Base-by-base conservation (phyloP, 169 alveolate species). In the Eimeria brunetti region DNA sequence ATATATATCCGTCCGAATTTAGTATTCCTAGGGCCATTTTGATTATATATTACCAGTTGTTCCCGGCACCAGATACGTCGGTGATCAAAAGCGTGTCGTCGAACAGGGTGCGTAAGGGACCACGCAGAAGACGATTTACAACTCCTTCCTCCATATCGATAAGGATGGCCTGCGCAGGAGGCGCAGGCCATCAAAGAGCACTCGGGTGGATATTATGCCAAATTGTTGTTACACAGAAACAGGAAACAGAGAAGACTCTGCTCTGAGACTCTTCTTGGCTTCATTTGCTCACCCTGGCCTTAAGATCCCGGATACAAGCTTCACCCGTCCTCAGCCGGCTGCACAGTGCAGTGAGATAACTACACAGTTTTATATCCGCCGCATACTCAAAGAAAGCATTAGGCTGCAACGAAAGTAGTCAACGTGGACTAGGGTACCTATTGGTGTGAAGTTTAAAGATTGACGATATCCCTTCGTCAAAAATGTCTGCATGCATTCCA, bases 81-180 rank as follows among this genome's bases (percentile, higher is more conserved):
- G 99, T 97, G 56, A 99, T 97, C 64, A 99, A 96, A 88, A 96
- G 99, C 94, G 91, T 97, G 94, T 96, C 96, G 51, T 99, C 99
- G 95, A 99, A 99, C 67, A 98, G 97, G 81, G 98, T 98, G 51
- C 98, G 98, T 51, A 99, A 97, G 6, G 98, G 98, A 56, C 99
- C 98, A 75, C 98, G 98, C 88, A 99, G 96, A 38, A 99, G 96
- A 89, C 98, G 97, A 84, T 98, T 98, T 80, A 99, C 97, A 56
- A 99, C 99, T 8, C 99, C 99, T 64, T 98, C 99, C 96, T 99
- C 99, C 98, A 99, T 98, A 96, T 99, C 99, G 71, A 99, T 98
- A 64, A 99, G 96, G 78, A 99, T 96, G 33, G 99, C 99, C 91
- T 98, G 95, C 41, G 36, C 83, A 86, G 4, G 11, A 36, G 83